Conservation (phyloP, 2,329 filamentous ascomycete genomes). For the Fonsecaea erecta region DNA sequence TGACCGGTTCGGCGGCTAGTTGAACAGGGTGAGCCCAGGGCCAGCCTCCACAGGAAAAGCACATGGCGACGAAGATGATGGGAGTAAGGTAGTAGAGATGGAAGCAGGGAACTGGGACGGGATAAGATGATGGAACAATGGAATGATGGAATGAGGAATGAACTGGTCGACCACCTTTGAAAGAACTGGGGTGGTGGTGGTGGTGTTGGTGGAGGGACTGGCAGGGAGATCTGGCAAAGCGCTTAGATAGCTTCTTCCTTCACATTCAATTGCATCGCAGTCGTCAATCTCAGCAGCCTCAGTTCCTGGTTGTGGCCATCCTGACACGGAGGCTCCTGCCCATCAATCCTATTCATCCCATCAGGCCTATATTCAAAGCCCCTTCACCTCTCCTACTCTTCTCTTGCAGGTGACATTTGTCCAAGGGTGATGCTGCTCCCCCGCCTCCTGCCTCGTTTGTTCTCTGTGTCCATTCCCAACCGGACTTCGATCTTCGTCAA, state of each 20-base stretch:
- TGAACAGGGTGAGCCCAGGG: constrained; percentile 34
- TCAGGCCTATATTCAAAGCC: not conserved
- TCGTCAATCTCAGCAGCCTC: not conserved
- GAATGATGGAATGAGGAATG: too few relatives aligned
- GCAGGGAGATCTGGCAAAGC: not conserved
- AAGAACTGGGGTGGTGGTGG: not conserved
- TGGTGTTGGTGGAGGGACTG: not conserved
- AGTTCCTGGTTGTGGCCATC: not conserved
- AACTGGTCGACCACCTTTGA: not conserved
- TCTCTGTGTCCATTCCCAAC: not conserved
- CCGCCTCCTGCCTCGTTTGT: not conserved
- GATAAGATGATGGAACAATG: constrained; percentile 1
- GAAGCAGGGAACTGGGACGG: constrained; percentile 3
- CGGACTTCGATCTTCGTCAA: too few relatives aligned
- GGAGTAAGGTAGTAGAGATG: not conserved
- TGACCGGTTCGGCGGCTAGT: constrained; percentile 33
- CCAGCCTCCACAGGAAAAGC: constrained; percentile 36
- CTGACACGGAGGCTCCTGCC: not conserved
- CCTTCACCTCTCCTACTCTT: not conserved
- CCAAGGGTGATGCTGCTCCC: not conserved
- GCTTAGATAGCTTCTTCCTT: not conserved
- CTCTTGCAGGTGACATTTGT: not conserved
- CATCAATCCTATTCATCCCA: not conserved
- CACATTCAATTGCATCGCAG: not conserved
- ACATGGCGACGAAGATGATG: constrained; percentile 34